Evolutionary conservation across 164 flowering plant genomes (phyloP).

Genomic region (Sedum album): DNA sequence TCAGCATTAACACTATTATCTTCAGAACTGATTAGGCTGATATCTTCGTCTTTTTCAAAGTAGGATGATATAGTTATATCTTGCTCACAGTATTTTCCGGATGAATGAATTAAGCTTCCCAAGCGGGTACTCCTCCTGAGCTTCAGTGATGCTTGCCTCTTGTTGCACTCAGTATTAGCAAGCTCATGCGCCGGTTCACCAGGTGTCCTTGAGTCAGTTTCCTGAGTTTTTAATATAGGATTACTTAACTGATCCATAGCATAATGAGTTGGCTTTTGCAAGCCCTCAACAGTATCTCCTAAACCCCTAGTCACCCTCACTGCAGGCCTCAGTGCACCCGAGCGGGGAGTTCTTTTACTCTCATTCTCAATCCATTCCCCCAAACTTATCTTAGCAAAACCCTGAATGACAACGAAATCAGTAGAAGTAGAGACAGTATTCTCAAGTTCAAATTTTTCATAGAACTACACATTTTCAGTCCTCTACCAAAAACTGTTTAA

Average conservation of each 20-base stretch:
- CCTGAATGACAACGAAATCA: not conserved
- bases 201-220: no score
- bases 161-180: no score
- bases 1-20: not conserved
- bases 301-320: no score
- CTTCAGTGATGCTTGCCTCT: not conserved
- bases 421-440: not conserved
- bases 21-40: not conserved
- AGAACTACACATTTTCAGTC: no score
- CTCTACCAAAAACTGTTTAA: no score
- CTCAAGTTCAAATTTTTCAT: not conserved
- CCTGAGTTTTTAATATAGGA: no score
- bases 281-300: no score
- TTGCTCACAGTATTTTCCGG: not conserved
- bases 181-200: no score
- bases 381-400: not conserved
- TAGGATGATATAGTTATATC: not conserved
- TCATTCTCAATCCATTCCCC: not conserved
- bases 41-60: not conserved
- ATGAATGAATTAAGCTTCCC: not conserved
- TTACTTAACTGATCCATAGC: no score
- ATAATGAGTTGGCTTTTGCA: no score
- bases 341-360: no score
- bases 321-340: not conserved
- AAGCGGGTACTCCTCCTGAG: not conserved